Conservation (phyloP, 176 grass and related monocot genomes). For the Hordeum vulgare region DNA sequence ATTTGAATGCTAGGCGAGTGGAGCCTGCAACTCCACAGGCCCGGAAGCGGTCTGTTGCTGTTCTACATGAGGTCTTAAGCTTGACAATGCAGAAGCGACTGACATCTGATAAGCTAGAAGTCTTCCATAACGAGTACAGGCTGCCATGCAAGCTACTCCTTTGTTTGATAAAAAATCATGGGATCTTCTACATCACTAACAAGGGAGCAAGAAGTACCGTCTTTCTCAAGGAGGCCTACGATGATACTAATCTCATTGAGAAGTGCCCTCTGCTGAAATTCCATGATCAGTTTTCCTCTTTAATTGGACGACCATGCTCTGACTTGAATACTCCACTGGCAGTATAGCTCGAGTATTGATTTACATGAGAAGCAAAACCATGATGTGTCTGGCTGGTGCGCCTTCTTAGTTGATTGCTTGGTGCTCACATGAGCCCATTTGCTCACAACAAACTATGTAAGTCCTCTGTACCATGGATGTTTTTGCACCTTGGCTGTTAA, state of each 20-base stretch:
- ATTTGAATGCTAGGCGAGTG: conserved; percentile 59
- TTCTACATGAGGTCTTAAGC: conserved; percentile 84
- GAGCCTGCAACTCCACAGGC: conserved; percentile 62
- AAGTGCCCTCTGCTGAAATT: conserved; percentile 70
- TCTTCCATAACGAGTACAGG: conserved; percentile 73
- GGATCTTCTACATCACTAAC: conserved; percentile 95
- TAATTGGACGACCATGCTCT: conserved; percentile 49
- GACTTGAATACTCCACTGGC: conserved; percentile 26
- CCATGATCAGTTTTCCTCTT: conserved; percentile 55
- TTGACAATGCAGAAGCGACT: conserved; percentile 69
- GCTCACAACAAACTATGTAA: neutral
- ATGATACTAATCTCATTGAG: conserved; percentile 48
- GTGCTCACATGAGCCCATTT: conserved; percentile 5
- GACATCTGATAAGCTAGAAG: conserved; percentile 82
- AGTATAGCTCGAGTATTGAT: conserved; percentile 8
- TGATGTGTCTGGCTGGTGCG: neutral
- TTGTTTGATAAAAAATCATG: conserved; percentile 87
- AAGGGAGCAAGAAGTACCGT: conserved; percentile 83
- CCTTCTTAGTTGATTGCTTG: conserved; percentile 8
- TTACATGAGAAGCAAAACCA: conserved; percentile 7
- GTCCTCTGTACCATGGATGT: neutral
- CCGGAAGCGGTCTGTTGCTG: conserved; percentile 58
- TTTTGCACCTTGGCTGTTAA: neutral
- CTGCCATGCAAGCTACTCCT: conserved; percentile 69
- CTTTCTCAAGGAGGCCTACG: conserved; percentile 89